phyloP scores from a whole-genome alignment of 495 filamentous ascomycete genomes.

The Pyrenopolyporus hunteri region DNA sequence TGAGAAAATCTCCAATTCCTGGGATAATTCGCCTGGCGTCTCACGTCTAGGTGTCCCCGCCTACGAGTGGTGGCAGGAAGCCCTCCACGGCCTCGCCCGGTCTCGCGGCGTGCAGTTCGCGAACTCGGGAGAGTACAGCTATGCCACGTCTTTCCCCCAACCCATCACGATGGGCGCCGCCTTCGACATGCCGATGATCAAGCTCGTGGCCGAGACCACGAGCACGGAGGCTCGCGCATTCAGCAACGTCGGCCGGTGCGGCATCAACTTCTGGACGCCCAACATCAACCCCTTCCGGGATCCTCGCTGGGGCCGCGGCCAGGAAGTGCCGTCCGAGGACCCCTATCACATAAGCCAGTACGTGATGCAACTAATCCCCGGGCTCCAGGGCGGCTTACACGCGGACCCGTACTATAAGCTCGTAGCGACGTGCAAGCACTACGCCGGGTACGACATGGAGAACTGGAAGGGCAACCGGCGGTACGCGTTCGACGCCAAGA shows the following conservation, averaged over 20 bases:
- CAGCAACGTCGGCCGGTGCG: constrained; percentile 61
- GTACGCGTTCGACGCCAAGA: constrained; percentile 62
- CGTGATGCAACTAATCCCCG: constrained; percentile 63
- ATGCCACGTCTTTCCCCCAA: constrained; percentile 67
- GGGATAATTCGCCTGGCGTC: constrained; percentile 60
- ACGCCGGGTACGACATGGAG: constrained; percentile 68
- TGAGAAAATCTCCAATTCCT: constrained; percentile 65
- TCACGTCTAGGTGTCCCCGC: constrained; percentile 61
- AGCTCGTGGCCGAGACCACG: constrained; percentile 61
- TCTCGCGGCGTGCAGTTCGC: constrained; percentile 59
- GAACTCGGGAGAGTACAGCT: constrained; percentile 57
- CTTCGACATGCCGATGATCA: constrained; percentile 65
- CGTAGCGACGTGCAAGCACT: constrained; percentile 68
- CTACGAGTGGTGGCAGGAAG: constrained; percentile 62
- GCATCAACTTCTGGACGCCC: constrained; percentile 66
- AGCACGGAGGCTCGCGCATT: constrained; percentile 67
- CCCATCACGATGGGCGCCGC: constrained; percentile 66
- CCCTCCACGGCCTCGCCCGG: constrained; percentile 63
- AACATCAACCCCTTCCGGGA: constrained; percentile 70
- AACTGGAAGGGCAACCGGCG: constrained; percentile 59
- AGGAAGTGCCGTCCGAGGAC: constrained; percentile 69
- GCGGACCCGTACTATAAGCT: constrained; percentile 51
- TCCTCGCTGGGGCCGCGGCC: constrained; percentile 66
- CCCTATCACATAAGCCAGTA: constrained; percentile 48
- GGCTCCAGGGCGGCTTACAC: constrained; percentile 62